Evolutionary conservation across 768 basidiomycete species (phyloP), one percentile per base, ranked within the genome.

Genomic region (Collybia sp.): DNA sequence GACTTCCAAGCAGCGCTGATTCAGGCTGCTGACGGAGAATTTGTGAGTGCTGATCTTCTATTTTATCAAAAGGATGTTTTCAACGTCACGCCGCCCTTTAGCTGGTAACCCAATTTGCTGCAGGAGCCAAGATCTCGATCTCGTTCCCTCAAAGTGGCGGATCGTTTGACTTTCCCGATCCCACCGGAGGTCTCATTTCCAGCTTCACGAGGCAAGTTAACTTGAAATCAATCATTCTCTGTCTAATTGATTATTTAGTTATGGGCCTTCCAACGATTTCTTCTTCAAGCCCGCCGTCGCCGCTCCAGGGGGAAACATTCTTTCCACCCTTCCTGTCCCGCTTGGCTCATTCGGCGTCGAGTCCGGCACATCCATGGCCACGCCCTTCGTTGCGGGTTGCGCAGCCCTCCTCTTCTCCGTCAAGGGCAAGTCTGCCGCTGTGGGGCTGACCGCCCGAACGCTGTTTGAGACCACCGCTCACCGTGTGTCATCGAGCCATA

Each of bases 221-320:
- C 11, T 25, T 17, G 9, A 13, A 25, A 25, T 38, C 10, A n/a
- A 35, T 12, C 18, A 10, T 19, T n/a, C 10, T 25, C 10, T 31
- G 20, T 37, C n/a, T 18, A 8, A 11, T 16, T 52, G 12, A 32
- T 18, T 33, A 6, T 33, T 18, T 31, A 71, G 72, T 42, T 81
- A 76, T 46, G 83, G 83, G 1, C 82, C 82, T 1, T 70, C 77
- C 3, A 75, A 80, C 55, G 81, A 84, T 54, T 67, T 80, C 50
- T 72, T 64, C 64, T 75, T 76, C 68, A 79, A 79, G 44, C 77
- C 79, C 9, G 66, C 76, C 10, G 57, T 81, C 43, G 64, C 76
- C 20, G 73, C 78, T 4, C 77, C 78, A 0, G 79, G 79, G 9
- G 76, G 76, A 1, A 71, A 73, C 55, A 76, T 77, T 41, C 53